Evolutionary conservation across 2,329 filamentous ascomycete species (phyloP), one percentile per base, ranked within the genome.

Genomic region (Nakataea oryzae): DNA sequence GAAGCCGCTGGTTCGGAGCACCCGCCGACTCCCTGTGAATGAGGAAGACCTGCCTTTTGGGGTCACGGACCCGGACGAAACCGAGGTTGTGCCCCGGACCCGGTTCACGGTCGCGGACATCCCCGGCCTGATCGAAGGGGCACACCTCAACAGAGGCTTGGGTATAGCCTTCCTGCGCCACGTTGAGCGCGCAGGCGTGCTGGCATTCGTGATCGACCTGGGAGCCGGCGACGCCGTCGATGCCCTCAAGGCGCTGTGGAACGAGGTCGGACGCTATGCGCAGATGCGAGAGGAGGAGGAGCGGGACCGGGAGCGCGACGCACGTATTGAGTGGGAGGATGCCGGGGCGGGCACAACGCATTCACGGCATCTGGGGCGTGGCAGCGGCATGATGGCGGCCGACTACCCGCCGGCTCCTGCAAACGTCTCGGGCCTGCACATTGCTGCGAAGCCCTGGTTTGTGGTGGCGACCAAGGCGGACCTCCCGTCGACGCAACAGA

Each of bases 51-150:
- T 61, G 17, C 59, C 54, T 9, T 61, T 27, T 29, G 59, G 59
- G 17, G 8, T 47, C 14, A 71, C 70, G 68, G 75, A 68, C 24
- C 78, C 70, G 68, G 78, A 66, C 72, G 79, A 73, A 6, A 75
- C 81, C 58, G 79, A 73, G 72, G 79, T 71, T 68, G 81, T 75
- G 71, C 77, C 83, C 0, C 83, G 92, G 41, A 91, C 89, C 1
- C 86, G 89, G 63, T 96, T 97, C 74, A 96, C 91, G 11, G 88
- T 99, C 64, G 95, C 95, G 21, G 95, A 99, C 72, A 97, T 99
- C 63, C 95, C 95, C 1, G 95, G 95, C 1, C 79, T 99, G 64
- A 91, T 99, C 58, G 88, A 96, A 73, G 92, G 91, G 66, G 95
- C 95, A 0, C 93, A 97, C 75, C 82, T 96, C 11, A 93, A 99